Conservation (phyloP, 306 rosid genomes). For the Inga leiocalycina region DNA sequence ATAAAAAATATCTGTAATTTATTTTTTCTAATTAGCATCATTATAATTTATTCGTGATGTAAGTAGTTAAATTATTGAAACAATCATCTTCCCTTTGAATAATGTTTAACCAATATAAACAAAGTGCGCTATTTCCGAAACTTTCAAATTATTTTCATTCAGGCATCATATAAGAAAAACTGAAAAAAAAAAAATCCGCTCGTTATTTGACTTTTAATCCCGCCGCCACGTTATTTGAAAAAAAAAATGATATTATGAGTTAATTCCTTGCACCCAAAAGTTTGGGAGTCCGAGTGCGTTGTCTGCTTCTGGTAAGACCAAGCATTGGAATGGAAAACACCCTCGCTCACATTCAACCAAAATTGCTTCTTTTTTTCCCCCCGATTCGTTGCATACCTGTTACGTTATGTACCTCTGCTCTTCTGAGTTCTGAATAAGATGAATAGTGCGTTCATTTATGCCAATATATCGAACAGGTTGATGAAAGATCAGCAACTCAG, state of each 20-base stretch:
- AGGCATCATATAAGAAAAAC: no score
- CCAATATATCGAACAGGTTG: conserved; percentile 26
- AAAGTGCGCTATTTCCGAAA: no score
- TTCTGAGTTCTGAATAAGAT: conserved; percentile 21
- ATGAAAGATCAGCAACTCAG: conserved; percentile 38
- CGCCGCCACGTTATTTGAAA: no score
- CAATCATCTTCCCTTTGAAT: neutral
- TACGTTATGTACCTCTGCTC: no score
- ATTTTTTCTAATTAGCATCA: neutral
- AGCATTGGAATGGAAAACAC: neutral
- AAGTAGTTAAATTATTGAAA: neutral
- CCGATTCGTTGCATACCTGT: neutral
- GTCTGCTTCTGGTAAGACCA: neutral
- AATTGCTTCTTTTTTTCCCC: neutral
- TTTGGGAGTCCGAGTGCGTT: neutral
- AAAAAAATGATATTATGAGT: no score
- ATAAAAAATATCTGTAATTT: neutral
- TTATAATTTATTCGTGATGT: neutral
- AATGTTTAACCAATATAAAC: neutral
- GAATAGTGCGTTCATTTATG: conserved; percentile 1
- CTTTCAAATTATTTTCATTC: no score
- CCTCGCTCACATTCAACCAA: neutral
- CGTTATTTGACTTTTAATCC: no score
- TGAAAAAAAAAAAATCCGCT: no score
- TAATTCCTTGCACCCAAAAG: no score